Percentiles rank a stretch among this genome's conserved stretches.
Conservation (phyloP, 1,284 basidiomycete genomes). For the Malassezia cuniculi region DNA sequence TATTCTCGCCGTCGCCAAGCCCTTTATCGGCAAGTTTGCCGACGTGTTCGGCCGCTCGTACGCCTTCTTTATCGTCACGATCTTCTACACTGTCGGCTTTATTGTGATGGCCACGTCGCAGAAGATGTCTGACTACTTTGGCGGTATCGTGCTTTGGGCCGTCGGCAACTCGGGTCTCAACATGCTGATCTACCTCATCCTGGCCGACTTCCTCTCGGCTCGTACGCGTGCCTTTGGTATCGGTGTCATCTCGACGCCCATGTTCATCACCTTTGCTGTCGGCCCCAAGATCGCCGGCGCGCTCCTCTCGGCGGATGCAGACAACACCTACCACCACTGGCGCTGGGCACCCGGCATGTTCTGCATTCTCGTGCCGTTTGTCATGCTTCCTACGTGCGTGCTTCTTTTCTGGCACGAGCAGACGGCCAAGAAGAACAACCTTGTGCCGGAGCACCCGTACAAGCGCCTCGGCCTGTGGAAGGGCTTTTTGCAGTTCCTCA, state of each 20-base stretch:
- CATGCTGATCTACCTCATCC: conserved; percentile 42
- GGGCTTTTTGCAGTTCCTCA: conserved; percentile 15
- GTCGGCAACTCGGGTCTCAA: conserved; percentile 39
- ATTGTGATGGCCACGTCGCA: conserved; percentile 34
- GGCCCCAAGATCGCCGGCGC: conserved; percentile 15
- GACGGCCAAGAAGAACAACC: conserved; percentile 21
- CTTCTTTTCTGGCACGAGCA: conserved; percentile 30
- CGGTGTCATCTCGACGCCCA: conserved; percentile 34
- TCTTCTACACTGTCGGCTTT: conserved; percentile 38
- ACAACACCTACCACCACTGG: conserved; percentile 17
- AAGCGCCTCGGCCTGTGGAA: conserved; percentile 2
- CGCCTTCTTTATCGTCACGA: conserved; percentile 26
- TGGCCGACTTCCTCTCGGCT: conserved; percentile 39
- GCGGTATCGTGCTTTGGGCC: conserved; percentile 35
- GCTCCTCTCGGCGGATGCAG: conserved; percentile 1
- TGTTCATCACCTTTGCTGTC: conserved; percentile 37
- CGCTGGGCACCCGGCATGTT: conserved; percentile 43
- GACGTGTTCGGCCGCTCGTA: conserved; percentile 41
- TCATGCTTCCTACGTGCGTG: conserved; percentile 25
- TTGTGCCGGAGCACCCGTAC: conserved; percentile 34
- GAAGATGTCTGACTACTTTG: conserved; percentile 18
- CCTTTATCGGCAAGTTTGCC: conserved; percentile 40
- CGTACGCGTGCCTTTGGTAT: conserved; percentile 34
- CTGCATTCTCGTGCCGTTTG: conserved; percentile 38
- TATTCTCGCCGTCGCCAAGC: conserved; percentile 40